phyloP scores from a whole-genome alignment of 768 basidiomycete species.

The Boletales sp. region DNA sequence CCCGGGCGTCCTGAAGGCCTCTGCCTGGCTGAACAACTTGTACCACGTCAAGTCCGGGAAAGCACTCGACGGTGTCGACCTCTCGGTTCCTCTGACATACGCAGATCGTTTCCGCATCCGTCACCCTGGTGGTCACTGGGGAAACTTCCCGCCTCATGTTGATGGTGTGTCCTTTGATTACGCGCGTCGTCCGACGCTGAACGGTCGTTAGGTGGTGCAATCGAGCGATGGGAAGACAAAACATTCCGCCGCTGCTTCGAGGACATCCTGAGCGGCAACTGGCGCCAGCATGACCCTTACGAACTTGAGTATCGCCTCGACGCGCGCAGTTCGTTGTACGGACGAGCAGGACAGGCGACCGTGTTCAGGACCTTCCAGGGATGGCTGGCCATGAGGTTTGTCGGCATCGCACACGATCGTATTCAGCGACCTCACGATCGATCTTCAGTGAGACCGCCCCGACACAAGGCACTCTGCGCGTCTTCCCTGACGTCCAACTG shows the following conservation, averaged over 20 bases:
- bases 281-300: constrained; percentile 66
- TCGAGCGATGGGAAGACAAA: constrained; percentile 74
- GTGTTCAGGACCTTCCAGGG: constrained; percentile 70
- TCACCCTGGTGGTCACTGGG: constrained; percentile 59
- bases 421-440: background rate
- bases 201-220: constrained; percentile 49
- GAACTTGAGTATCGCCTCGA: constrained; percentile 56
- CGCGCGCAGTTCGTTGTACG: constrained; percentile 63
- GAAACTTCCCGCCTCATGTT: constrained; percentile 49
- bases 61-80: constrained; percentile 50
- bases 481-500: constrained; percentile 63
- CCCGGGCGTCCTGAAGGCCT: constrained; percentile 56
- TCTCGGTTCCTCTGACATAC: constrained; percentile 61
- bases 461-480: constrained; percentile 62
- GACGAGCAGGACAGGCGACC: constrained; percentile 49
- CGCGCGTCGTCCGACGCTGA: background rate
- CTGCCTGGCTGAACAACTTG: constrained; percentile 61
- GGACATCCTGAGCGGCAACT: constrained; percentile 58
- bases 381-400: constrained; percentile 69
- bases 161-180: constrained; percentile 40
- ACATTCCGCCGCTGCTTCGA: constrained; percentile 56
- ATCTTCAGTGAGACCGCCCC: constrained; percentile 57
- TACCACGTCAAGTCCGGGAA: constrained; percentile 44
- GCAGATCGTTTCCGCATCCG: constrained; percentile 75
- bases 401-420: background rate